Percentiles rank a stretch among this genome's conserved stretches.
Evolutionary conservation across 305 asterid genomes (phyloP).

Genomic region (Solanum hybrid): DNA sequence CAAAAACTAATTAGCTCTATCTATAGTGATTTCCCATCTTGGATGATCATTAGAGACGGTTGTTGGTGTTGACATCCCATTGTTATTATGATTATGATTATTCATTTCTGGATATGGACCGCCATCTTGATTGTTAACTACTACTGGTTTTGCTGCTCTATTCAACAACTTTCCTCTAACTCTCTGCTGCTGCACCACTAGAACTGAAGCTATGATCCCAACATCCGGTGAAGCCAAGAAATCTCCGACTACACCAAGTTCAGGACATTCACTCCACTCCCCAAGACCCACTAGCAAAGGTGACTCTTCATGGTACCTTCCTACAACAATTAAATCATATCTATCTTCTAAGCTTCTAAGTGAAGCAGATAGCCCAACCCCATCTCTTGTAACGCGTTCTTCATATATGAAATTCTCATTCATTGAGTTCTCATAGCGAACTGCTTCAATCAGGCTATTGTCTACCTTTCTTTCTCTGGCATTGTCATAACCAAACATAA

Average conservation of each 20-base stretch:
- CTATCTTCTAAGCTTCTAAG: conserved; percentile 28
- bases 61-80: neutral
- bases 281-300: conserved; percentile 53
- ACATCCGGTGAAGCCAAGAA: conserved; percentile 54
- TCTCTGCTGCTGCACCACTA: conserved; percentile 78
- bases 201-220: conserved; percentile 47
- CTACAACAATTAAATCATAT: conserved; percentile 53
- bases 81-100: neutral
- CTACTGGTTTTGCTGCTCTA: conserved; percentile 25
- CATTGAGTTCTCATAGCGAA: conserved; percentile 38
- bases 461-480: conserved; percentile 38
- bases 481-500: conserved; percentile 51
- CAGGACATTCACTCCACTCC: conserved; percentile 84
- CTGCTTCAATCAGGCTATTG: conserved; percentile 35
- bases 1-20: conserved; percentile 15
- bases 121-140: conserved; percentile 25
- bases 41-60: neutral
- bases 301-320: conserved; percentile 50
- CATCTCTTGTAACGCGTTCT: conserved; percentile 68
- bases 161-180: conserved; percentile 28
- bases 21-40: conserved; percentile 20
- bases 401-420: conserved; percentile 46
- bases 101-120: neutral
- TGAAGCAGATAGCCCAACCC: conserved; percentile 51
- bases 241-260: conserved; percentile 76